Evolutionary conservation across 2,329 filamentous ascomycete species (phyloP).

Genomic region (Metarhizium humberi): DNA sequence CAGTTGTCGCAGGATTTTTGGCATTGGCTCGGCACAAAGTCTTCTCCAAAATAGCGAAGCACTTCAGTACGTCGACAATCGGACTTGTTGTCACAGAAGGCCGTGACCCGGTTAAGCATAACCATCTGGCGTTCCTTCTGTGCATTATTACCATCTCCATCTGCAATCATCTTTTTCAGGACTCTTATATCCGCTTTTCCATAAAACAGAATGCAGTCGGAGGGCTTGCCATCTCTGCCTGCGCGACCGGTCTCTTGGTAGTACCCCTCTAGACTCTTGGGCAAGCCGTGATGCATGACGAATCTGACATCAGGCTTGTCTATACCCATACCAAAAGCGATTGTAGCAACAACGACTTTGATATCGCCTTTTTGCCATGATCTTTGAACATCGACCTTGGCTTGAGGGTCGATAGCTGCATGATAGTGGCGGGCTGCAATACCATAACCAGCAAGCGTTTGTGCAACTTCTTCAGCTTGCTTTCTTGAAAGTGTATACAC

Average conservation of each 20-base stretch:
- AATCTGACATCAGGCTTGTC: constrained; percentile 96
- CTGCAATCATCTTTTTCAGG: constrained; percentile 71
- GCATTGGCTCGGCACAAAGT: constrained; percentile 65
- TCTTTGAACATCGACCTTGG: constrained; percentile 64
- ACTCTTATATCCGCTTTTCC: constrained; percentile 66
- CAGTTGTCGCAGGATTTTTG: constrained; percentile 82
- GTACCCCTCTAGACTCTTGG: constrained; percentile 94
- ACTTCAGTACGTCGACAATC: constrained; percentile 86
- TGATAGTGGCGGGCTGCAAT: constrained; percentile 82
- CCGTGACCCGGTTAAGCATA: constrained; percentile 78
- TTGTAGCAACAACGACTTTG: constrained; percentile 93
- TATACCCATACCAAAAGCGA: constrained; percentile 99
- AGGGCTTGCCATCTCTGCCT: constrained; percentile 78
- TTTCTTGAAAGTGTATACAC: constrained; percentile 86
- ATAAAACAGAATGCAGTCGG: constrained; percentile 87
- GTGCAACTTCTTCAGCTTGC: constrained; percentile 71
- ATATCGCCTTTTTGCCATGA: constrained; percentile 72
- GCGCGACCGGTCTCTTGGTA: constrained; percentile 97
- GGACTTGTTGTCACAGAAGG: constrained; percentile 81
- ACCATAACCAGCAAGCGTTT: constrained; percentile 52
- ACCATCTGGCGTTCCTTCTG: constrained; percentile 77
- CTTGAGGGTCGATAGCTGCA: constrained; percentile 59
- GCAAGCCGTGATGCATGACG: constrained; percentile 86
- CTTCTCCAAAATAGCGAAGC: constrained; percentile 88
- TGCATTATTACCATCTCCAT: constrained; percentile 64